Conservation (phyloP, 1,284 basidiomycete species). For the Veloboletus limbatus region DNA sequence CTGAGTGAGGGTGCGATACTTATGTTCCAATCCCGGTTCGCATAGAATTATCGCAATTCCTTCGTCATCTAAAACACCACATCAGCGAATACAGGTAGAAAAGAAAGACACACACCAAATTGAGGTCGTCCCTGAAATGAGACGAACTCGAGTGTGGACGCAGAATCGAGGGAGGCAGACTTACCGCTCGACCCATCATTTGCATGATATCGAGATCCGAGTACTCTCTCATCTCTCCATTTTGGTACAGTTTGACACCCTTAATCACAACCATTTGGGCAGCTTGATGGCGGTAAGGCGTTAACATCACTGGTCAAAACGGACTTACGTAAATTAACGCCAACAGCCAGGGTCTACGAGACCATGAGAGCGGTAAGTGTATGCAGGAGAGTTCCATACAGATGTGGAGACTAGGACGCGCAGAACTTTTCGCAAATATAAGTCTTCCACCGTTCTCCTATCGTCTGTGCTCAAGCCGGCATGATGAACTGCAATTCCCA, state of each 20-base stretch:
- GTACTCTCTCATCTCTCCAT: constrained; percentile 65
- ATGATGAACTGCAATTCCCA: constrained; percentile 84
- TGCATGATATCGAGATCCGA: constrained; percentile 82
- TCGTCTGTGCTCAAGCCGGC: constrained; percentile 79
- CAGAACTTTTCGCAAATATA: constrained; percentile 66
- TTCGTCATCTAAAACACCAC: constrained; percentile 58
- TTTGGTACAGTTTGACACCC: constrained; percentile 73
- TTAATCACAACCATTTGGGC: constrained; percentile 81
- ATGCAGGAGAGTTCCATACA: constrained; percentile 39
- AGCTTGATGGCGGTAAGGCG: constrained; percentile 40
- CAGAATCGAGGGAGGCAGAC: constrained; percentile 24
- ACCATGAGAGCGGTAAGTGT: constrained; percentile 10
- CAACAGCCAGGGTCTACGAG: constrained; percentile 77
- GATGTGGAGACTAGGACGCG: constrained; percentile 72
- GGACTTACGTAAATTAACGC: constrained; percentile 79
- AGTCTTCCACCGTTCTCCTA: constrained; percentile 64
- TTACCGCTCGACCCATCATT: constrained; percentile 80
- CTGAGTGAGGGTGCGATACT: constrained; percentile 66
- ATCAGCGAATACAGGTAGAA: constrained; percentile 7
- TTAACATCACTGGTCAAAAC: neutral
- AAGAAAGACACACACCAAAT: constrained; percentile 56
- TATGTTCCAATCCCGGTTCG: constrained; percentile 66
- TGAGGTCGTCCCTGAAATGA: constrained; percentile 80
- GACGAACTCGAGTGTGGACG: neutral
- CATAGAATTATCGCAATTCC: constrained; percentile 80